Base-by-base conservation (phyloP, 164 flowering plant genomes). In the Vitis amurensis region DNA sequence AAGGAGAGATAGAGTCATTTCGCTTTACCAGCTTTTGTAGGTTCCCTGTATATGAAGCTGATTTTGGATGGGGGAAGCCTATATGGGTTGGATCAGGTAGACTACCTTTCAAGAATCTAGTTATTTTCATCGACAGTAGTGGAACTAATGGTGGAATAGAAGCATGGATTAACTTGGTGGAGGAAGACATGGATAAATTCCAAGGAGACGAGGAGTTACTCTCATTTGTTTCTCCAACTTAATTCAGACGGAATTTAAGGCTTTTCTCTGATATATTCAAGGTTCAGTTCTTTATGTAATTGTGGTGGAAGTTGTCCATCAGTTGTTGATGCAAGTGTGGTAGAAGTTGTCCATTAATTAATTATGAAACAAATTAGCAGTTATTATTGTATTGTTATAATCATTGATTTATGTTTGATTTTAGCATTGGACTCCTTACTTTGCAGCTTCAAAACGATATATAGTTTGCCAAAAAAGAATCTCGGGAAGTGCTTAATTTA, bases 1-100 rank as follows among this genome's bases (percentile, higher is more conserved):
- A n/a, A 30, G 63, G 60, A 7, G 69, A 68, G 55, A 37, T 50
- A 6, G 50, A 50, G 23, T 8, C 44, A 1, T 49, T 65, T 1
- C 51, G 29, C 13, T 78, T 76, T 50, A 76, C 72, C 13, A 76
- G 79, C 23, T 61, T 67, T 64, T 68, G 82, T 48, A 73, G 78
- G 70, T 76, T 82, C 55, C 79, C 69, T 1, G 13, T 83, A 0
- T 81, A 81, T 59, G 77, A 85, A 49, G 72, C 61, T 11, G 85
- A 81, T 68, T 85, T 83, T 27, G 86, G 85, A 7, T 85, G 80
- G 84, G 88, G 82, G 12, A 69, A 69, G 59, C 77, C 79, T 13
- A 17, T 29, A 2, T 72, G 75, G 76, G 74, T 70, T 0, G 52
- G 50, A 9, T 11, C 58, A 29, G 63, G 31, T 0, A 27, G 11